These are phyloP conservation scores for Dothistroma septosporum DNA, from an alignment of 2,329 filamentous ascomycete genomes.

Conservation along the genomic window DNA sequence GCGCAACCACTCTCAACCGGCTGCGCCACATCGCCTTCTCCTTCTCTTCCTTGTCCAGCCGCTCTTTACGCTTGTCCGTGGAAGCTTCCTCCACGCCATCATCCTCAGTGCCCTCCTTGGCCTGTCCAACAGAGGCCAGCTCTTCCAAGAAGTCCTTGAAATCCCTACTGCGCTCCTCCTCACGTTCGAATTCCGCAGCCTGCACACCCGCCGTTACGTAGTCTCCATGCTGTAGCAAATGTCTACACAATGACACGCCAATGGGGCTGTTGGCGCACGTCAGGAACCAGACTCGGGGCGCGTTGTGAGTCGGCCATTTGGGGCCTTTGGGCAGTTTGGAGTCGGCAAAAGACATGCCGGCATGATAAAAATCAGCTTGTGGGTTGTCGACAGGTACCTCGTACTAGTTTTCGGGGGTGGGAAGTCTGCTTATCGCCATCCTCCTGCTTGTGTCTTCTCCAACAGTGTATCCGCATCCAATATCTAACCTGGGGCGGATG, in stretches of 20 bases:
- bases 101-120: conserved; percentile 31
- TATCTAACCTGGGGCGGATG: neutral
- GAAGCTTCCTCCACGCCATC: conserved; percentile 7
- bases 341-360: conserved; percentile 22
- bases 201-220: conserved; percentile 81
- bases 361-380: neutral
- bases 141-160: conserved; percentile 73
- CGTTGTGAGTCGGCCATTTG: conserved; percentile 58
- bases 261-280: conserved; percentile 83
- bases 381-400: neutral
- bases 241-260: conserved; percentile 73
- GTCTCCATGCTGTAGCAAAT: conserved; percentile 85
- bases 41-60: conserved; percentile 33
- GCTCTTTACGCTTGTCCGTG: conserved; percentile 52
- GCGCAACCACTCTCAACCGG: conserved; percentile 60
- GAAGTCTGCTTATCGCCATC: neutral
- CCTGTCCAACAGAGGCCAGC: conserved; percentile 29
- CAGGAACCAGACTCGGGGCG: conserved; percentile 86
- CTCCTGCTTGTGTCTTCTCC: neutral
- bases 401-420: neutral
- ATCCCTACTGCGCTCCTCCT: conserved; percentile 66
- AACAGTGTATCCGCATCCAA: neutral
- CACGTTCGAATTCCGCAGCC: conserved; percentile 68
- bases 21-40: conserved; percentile 60
- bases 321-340: conserved; percentile 36